A percentile compares a stretch with the other conserved stretches of the same genome.
phyloP scores from a whole-genome alignment of 2,329 filamentous ascomycete genomes.

The Cryphonectria naterciae region DNA sequence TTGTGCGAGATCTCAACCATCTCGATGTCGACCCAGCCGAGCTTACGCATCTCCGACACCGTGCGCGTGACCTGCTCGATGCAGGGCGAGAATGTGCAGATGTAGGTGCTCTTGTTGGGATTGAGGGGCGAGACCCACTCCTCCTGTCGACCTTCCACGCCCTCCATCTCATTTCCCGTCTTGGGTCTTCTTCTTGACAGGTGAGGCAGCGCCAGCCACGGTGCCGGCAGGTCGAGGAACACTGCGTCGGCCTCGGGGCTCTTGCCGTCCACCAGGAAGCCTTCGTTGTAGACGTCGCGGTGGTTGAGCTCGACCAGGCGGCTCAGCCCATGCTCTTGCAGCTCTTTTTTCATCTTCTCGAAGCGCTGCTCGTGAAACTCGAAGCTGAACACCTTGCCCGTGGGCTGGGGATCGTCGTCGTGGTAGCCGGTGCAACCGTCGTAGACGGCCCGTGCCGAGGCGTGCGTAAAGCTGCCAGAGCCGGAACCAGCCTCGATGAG shows the following conservation, averaged over 20 bases:
- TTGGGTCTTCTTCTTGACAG: conserved; percentile 61
- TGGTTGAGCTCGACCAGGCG: conserved; percentile 73
- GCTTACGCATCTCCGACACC: conserved; percentile 74
- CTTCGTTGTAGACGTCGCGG: conserved; percentile 77
- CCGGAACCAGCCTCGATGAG: conserved; percentile 83
- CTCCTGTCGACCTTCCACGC: conserved; percentile 30
- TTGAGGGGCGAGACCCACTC: conserved; percentile 67
- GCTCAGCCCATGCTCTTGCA: conserved; percentile 68
- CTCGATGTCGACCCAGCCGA: conserved; percentile 89
- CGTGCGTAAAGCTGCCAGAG: conserved; percentile 84
- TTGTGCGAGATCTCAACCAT: conserved; percentile 89
- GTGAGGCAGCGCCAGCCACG: conserved; percentile 78
- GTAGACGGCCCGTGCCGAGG: conserved; percentile 75
- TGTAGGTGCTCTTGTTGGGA: conserved; percentile 69
- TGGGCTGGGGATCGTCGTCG: conserved; percentile 44
- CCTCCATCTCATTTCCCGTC: conserved; percentile 31
- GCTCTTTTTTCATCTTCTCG: conserved; percentile 69
- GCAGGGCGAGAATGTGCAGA: conserved; percentile 96
- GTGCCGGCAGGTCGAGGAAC: conserved; percentile 80
- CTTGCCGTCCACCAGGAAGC: conserved; percentile 66
- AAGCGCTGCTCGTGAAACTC: conserved; percentile 79
- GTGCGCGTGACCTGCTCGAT: conserved; percentile 95
- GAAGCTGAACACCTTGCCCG: conserved; percentile 78
- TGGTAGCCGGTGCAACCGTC: conserved; percentile 59
- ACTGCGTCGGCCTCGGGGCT: conserved; percentile 70